Conservation (phyloP, 805 yeast genomes). For the Spathaspora passalidarum region DNA sequence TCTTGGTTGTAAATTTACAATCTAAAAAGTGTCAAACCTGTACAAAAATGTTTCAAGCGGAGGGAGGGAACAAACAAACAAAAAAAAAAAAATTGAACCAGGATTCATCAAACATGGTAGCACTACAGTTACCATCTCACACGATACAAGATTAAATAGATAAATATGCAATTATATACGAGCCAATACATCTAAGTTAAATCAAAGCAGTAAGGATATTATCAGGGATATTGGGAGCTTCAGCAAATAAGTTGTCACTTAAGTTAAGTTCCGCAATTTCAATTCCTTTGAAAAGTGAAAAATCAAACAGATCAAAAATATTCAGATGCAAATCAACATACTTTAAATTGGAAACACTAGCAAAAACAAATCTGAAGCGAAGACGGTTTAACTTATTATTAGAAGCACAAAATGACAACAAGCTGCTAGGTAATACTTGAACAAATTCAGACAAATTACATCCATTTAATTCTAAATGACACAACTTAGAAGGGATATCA, state of each 20-base stretch:
- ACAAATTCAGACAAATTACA: constrained; percentile 6
- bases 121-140: neutral
- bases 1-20: neutral
- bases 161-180: neutral
- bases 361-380: neutral
- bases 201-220: neutral
- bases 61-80: neutral
- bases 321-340: constrained; percentile 6
- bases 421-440: neutral
- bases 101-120: neutral
- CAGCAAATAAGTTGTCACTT: constrained; percentile 3
- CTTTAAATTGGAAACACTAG: constrained; percentile 2
- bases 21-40: constrained; percentile 1
- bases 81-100: too few species aligned
- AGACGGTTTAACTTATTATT: constrained; percentile 5
- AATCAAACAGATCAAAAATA: constrained; percentile 6
- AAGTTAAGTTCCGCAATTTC: constrained; percentile 8
- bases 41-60: neutral
- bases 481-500: constrained; percentile 1
- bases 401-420: constrained; percentile 4
- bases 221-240: constrained; percentile 3
- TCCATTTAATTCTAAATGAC: constrained; percentile 7
- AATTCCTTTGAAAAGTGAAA: neutral
- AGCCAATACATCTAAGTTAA: neutral
- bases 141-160: neutral